A percentile compares a stretch with the other conserved stretches of the same genome.
Evolutionary conservation across 768 basidiomycete species (phyloP).

Genomic region (Tylopilus cervinicoccineus): DNA sequence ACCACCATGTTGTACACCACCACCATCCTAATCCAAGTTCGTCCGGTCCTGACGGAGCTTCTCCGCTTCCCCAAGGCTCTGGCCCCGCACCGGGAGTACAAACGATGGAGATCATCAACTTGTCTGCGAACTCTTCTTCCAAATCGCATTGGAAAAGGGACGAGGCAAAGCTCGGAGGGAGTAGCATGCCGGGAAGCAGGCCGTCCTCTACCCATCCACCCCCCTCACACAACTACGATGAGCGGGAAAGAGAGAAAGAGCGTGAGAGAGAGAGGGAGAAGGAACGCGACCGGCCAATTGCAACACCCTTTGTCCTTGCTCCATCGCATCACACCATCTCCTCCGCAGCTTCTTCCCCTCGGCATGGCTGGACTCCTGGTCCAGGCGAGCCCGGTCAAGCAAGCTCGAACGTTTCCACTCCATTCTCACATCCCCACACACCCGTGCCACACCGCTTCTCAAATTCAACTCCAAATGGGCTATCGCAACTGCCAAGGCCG

Average conservation of each 20-base stretch:
- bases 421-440: slow-evolving; percentile 28
- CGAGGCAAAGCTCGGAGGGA: slow-evolving; percentile 23
- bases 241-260: slow-evolving; percentile 23
- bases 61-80: slow-evolving; percentile 34
- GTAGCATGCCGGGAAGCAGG: slow-evolving; percentile 31
- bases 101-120: slow-evolving; percentile 50
- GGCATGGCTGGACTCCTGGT: slow-evolving; percentile 35
- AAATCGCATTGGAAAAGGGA: slow-evolving; percentile 41
- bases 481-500: slow-evolving; percentile 19
- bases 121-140: slow-evolving; percentile 33
- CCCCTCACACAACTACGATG: slow-evolving; percentile 25
- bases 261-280: slow-evolving; percentile 21
- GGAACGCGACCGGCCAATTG: slow-evolving; percentile 48
- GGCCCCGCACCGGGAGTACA: slow-evolving; percentile 36
- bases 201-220: slow-evolving; percentile 38
- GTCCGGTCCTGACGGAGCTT: slow-evolving; percentile 25
- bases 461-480: slow-evolving; percentile 21
- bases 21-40: slow-evolving; percentile 38
- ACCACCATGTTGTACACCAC: slow-evolving; percentile 45
- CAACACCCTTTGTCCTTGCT: slow-evolving; percentile 52
- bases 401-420: slow-evolving; percentile 23
- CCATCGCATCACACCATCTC: slow-evolving; percentile 39
- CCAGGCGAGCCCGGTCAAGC: slow-evolving; percentile 28
- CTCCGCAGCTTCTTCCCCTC: slow-evolving; percentile 39
- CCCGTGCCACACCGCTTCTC: slow-evolving; percentile 28